These are phyloP conservation scores for Ophiostoma sp. DNA, from an alignment of 2,329 filamentous ascomycete genomes.

Conservation along the genomic window DNA sequence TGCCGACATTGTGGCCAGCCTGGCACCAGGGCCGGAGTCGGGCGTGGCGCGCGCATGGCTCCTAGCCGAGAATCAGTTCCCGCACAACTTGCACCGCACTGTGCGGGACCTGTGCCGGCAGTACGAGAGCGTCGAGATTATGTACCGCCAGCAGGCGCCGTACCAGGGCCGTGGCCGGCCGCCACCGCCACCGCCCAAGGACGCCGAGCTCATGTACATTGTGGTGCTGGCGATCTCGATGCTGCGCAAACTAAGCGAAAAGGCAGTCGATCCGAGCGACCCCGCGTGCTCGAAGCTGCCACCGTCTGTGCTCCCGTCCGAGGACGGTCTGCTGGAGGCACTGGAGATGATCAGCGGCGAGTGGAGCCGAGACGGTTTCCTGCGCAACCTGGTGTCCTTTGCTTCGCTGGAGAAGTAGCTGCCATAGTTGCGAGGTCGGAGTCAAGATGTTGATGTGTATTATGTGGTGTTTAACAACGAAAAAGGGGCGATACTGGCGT, in stretches of 20 bases:
- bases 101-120: conserved; percentile 65
- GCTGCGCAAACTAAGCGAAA: conserved; percentile 63
- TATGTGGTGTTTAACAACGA: conserved; percentile 18
- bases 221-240: conserved; percentile 63
- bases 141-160: conserved; percentile 23
- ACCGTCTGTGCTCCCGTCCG: conserved; percentile 57
- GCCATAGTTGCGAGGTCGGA: not conserved
- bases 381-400: conserved; percentile 64
- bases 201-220: conserved; percentile 55
- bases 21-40: conserved; percentile 60
- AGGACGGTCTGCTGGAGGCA: conserved; percentile 61
- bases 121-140: conserved; percentile 39
- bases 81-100: conserved; percentile 69
- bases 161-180: not conserved
- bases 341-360: conserved; percentile 59
- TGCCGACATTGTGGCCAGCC: conserved; percentile 76
- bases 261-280: conserved; percentile 54
- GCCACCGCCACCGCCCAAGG: conserved; percentile 36
- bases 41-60: conserved; percentile 75
- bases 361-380: conserved; percentile 58
- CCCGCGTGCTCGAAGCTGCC: conserved; percentile 48
- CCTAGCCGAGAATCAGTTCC: conserved; percentile 75
- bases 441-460: not conserved
- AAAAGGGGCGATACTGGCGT: conserved; percentile 7
- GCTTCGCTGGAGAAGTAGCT: conserved; percentile 42